Base-by-base conservation (phyloP, 345 rosid species). In the Xanthoceras sorbifolium region DNA sequence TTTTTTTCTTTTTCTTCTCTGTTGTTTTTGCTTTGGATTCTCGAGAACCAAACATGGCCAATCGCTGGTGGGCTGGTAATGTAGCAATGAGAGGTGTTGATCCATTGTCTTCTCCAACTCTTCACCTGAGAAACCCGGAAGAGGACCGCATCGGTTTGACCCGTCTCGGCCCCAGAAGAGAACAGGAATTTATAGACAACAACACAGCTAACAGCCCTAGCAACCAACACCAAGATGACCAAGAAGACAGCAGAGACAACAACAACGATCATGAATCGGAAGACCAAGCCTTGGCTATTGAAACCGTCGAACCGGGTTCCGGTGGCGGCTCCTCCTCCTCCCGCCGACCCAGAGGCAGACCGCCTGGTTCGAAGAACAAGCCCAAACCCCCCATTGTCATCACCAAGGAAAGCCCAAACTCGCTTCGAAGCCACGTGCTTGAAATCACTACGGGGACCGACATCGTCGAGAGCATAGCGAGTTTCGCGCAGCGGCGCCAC, bases 301-400 rank as follows among this genome's bases (percentile, higher is more conserved):
- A 81, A 9, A 64, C 77, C 14, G 32, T 64, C 18, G 90, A 87
- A 75, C 82, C 86, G 9, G 86, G 92, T 0, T 82, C 92, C 34
- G 88, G 89, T 20, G 62, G 62, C 62, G 62, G 62, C 12, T 57
- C 61, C 3, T 83, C 88, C 18, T 81, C 80, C 10, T 85, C 88
- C 42, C 92, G 98, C 0, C 85, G 98, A 29, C 95, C 97, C 0
- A 86, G 98, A 77, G 98, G 98, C 0, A 77, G 98, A 22, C 99
- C 99, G 0, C 87, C 94, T 0, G 99, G 99, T 50, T 93, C 99
- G 1, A 94, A 87, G 83, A 95, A 95, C 88, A 93, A 87, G 75
- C 91, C 93, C 0, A 95, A 87, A 77, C 86, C 85, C 9, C 98
- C 98, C 0, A 77, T 91, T 3, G 85, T 95, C 32, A 83, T 95